Conservation (phyloP, 495 filamentous ascomycete genomes). For the Penicillium coffeae region DNA sequence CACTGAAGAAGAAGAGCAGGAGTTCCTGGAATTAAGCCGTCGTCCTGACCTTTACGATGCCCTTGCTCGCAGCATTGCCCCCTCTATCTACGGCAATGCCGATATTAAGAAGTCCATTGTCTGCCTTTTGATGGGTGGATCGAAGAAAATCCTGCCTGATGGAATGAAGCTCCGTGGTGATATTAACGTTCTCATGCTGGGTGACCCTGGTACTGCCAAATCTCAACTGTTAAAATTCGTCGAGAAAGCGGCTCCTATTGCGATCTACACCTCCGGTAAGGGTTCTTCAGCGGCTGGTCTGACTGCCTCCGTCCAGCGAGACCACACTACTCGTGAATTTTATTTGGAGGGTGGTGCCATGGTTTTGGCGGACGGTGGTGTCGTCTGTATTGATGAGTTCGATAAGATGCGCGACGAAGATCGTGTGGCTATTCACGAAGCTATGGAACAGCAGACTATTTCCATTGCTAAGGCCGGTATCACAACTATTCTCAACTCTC, state of each 20-base stretch:
- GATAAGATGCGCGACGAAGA: conserved; percentile 99
- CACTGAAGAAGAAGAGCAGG: conserved; percentile 94
- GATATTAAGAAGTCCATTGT: conserved; percentile 99
- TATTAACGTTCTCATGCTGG: conserved; percentile 95
- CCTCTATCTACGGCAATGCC: conserved; percentile 92
- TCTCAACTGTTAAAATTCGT: conserved; percentile 97
- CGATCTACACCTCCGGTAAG: conserved; percentile 98
- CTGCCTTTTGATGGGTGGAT: conserved; percentile 90
- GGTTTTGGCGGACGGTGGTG: conserved; percentile 96
- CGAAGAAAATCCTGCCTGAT: conserved; percentile 97
- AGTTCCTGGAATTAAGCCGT: conserved; percentile 90
- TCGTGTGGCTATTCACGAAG: conserved; percentile 97
- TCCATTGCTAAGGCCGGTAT: conserved; percentile 99
- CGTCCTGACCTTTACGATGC: conserved; percentile 87
- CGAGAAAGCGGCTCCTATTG: conserved; percentile 92
- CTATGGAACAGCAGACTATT: conserved; percentile 99
- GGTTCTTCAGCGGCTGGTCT: conserved; percentile 98
- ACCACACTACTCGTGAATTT: conserved; percentile 88
- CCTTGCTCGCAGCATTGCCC: conserved; percentile 89
- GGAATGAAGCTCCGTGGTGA: conserved; percentile 98
- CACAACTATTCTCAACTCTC: conserved; percentile 94
- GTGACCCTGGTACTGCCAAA: conserved; percentile 98
- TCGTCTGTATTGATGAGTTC: conserved; percentile 99
- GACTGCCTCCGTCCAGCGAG: conserved; percentile 94
- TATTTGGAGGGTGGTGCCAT: conserved; percentile 98